Base-by-base conservation (phyloP, 2,329 filamentous ascomycete genomes). In the Orbilia quercus region DNA sequence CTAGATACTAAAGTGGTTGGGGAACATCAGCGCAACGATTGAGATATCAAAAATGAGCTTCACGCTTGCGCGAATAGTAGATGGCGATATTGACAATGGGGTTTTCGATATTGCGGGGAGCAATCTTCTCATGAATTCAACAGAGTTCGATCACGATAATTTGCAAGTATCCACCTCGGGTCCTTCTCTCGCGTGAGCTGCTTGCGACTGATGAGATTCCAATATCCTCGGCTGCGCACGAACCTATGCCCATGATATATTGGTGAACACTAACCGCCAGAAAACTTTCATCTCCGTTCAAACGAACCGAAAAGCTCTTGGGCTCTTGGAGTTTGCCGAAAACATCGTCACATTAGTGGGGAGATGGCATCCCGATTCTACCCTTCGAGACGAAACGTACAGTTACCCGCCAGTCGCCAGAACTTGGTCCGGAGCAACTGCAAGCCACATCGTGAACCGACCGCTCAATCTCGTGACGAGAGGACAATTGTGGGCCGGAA, bases 141-240 rank as follows among this genome's bases (percentile, higher is more conserved):
- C 4, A 5, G 28, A 31, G 28, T 31, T n/a, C 11, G 50, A 40
- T 54, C 50, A 25, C 25, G 50, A 40, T 18, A 54, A 40, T 40
- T 38, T 25, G 9, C 2, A 12, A 18, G 16, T 40, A 7, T 54
- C 50, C 16, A 45, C 16, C 38, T 36, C 20, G n/a, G n/a, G n/a
- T n/a, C n/a, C n/a, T n/a, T 44, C 9, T 28, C 47, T 34, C 47
- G 20, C 22, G 22, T 31, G 23, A 51, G 25, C 14, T 28, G 22
- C 11, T 18, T 28, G 22, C 11, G 25, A 38, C 20, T 50, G n/a
- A 50, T 50, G 47, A 36, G 54, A 60, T 38, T 54, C 25, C 36
- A 23, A 57, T 62, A 62, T 62, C 55, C 65, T 70, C 65, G 65
- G 65, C 18, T 71, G 45, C 22, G 63, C 51, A 62, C 48, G 36